Evolutionary conservation across 306 rosid genomes (phyloP).

Genomic region (Quercus aquifolioides): DNA sequence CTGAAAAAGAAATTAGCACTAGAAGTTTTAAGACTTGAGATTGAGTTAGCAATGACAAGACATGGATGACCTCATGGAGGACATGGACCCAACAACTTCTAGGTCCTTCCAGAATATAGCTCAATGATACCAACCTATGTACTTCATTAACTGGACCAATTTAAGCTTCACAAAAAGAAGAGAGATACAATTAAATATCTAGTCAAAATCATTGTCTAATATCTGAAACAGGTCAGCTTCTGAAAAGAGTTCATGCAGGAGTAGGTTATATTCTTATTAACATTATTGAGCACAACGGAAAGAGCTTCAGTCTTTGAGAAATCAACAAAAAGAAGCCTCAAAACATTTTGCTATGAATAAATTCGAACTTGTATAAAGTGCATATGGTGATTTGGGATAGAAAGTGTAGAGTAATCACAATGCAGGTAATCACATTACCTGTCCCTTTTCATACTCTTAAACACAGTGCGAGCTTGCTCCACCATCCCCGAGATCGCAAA

Average conservation of each 20-base stretch:
- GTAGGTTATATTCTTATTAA: neutral
- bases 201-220: neutral
- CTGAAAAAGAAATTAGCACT: neutral
- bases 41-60: neutral
- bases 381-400: neutral
- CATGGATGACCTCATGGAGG: neutral
- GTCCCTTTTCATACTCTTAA: conserved; percentile 96
- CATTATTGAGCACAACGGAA: neutral
- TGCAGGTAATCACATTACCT: conserved; percentile 45
- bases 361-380: neutral
- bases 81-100: neutral
- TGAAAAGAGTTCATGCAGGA: neutral
- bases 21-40: neutral
- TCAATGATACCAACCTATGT: neutral
- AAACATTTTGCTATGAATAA: neutral
- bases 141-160: neutral
- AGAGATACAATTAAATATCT: neutral
- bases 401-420: conserved; percentile 1
- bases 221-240: neutral
- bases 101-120: neutral
- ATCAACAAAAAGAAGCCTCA: neutral
- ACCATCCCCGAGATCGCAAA: conserved; percentile 95
- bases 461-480: conserved; percentile 82
- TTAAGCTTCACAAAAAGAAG: neutral
- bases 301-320: neutral